Percentiles rank a stretch among this genome's conserved stretches.
Evolutionary conservation across 1,139 yeast genomes (phyloP).

Genomic region (Saccharomycopsis hybrid): DNA sequence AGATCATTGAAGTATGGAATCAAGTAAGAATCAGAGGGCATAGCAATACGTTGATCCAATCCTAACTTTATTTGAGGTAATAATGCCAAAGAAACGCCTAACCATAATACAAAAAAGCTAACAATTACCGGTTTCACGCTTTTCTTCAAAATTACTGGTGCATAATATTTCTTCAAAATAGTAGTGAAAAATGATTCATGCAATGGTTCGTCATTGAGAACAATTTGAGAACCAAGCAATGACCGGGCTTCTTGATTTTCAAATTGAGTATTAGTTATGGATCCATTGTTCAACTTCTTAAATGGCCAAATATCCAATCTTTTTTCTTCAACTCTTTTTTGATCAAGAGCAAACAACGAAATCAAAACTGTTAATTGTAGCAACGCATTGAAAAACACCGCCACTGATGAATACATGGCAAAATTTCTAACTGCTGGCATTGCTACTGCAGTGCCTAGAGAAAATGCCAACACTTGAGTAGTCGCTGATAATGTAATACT

Average conservation of each 20-base stretch:
- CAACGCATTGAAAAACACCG: slow-evolving; percentile 67
- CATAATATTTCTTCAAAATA: slow-evolving; percentile 38
- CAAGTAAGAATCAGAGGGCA: slow-evolving; percentile 77
- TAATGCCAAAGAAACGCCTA: slow-evolving; percentile 61
- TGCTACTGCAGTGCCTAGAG: slow-evolving; percentile 69
- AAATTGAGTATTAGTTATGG: not conserved
- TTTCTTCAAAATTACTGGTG: slow-evolving; percentile 51
- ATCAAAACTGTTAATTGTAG: slow-evolving; percentile 80
- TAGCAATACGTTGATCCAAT: slow-evolving; percentile 81
- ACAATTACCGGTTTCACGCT: slow-evolving; percentile 45
- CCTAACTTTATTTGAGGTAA: slow-evolving; percentile 72
- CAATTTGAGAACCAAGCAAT: slow-evolving; percentile 10
- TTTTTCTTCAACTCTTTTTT: slow-evolving; percentile 49
- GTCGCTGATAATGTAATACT: slow-evolving; percentile 73
- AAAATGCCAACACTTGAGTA: slow-evolving; percentile 71
- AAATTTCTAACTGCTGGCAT: slow-evolving; percentile 97
- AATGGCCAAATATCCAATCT: slow-evolving; percentile 58
- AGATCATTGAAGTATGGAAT: slow-evolving; percentile 75
- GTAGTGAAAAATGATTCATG: slow-evolving; percentile 30
- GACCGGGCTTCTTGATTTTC: slow-evolving; percentile 12
- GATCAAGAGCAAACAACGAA: slow-evolving; percentile 65
- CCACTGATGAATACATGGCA: slow-evolving; percentile 86
- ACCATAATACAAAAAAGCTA: slow-evolving; percentile 50
- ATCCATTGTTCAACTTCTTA: slow-evolving; percentile 28
- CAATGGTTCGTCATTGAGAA: slow-evolving; percentile 18